Evolutionary conservation across 371 early-diverging fungal species (phyloP).

Genomic region (Sporodiniella umbellata): DNA sequence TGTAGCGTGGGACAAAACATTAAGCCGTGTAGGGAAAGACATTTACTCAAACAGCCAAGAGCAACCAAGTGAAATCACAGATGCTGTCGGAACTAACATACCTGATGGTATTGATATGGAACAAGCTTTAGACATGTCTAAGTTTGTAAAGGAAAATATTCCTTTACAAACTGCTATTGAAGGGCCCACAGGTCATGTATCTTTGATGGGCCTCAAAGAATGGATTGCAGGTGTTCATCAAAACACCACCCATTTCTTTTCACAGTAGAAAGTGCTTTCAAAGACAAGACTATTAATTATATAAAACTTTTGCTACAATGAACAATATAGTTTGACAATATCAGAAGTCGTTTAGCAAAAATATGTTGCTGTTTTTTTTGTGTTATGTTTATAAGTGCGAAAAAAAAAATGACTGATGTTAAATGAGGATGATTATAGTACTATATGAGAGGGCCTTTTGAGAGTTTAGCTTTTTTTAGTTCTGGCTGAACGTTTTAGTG

Average conservation of each 20-base stretch:
- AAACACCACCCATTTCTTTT: neutral
- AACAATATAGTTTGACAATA: too few species aligned
- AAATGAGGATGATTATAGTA: too few species aligned
- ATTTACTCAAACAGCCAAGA: too few species aligned
- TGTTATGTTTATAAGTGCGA: too few species aligned
- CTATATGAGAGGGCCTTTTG: too few species aligned
- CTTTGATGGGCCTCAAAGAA: constrained; percentile 17
- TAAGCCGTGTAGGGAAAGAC: constrained; percentile 1
- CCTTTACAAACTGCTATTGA: constrained; percentile 9
- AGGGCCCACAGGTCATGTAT: constrained; percentile 14
- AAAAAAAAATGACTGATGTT: too few species aligned
- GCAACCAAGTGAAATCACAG: neutral
- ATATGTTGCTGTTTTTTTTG: too few species aligned
- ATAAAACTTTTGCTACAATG: too few species aligned
- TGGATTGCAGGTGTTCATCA: constrained; percentile 2
- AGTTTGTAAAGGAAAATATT: neutral
- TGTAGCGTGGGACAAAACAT: constrained; percentile 17
- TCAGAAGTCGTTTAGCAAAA: too few species aligned
- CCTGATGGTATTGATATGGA: neutral
- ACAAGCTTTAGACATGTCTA: neutral
- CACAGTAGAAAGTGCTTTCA: neutral
- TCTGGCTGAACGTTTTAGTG: neutral
- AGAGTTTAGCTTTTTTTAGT: neutral
- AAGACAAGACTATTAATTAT: too few species aligned
- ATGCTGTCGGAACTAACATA: neutral